Evolutionary conservation across 2,329 filamentous ascomycete genomes (phyloP).

Genomic region (Alternaria sp.): DNA sequence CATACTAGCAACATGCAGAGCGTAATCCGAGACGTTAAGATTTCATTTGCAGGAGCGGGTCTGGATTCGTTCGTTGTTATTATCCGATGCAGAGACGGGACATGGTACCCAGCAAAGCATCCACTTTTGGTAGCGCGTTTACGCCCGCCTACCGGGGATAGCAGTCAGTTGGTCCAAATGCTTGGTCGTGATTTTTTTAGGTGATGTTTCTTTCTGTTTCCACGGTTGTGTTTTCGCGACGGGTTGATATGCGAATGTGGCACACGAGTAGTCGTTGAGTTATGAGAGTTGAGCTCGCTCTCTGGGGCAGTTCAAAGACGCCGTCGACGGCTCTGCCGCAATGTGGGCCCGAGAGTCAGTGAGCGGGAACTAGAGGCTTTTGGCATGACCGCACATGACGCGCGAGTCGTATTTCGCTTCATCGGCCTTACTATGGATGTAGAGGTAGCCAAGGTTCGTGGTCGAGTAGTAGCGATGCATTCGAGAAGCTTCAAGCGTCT

Average conservation of each 20-base stretch:
- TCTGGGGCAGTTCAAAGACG: neutral
- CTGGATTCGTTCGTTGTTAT: constrained; percentile 5
- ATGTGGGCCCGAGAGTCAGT: constrained; percentile 1
- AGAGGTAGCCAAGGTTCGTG: neutral
- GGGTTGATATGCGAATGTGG: neutral
- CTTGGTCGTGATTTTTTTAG: neutral
- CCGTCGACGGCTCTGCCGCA: neutral
- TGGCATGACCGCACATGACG: neutral
- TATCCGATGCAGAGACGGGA: constrained; percentile 14
- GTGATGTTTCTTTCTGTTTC: neutral
- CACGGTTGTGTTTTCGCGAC: neutral
- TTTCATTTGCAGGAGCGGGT: constrained; percentile 6
- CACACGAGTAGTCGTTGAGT: neutral
- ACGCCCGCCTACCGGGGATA: constrained; percentile 4
- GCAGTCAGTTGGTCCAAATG: neutral
- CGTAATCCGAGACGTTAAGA: constrained; percentile 4
- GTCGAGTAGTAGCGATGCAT: neutral
- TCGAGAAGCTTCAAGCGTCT: neutral
- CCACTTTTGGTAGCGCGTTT: constrained; percentile 1
- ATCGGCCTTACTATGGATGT: neutral
- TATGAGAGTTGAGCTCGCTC: neutral
- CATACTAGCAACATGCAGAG: constrained; percentile 15
- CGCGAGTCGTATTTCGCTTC: neutral
- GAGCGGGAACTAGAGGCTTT: neutral
- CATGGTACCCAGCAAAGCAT: neutral